Percentiles rank a stretch among this genome's conserved stretches.
Evolutionary conservation across 129 eudicot genomes (phyloP).

Genomic region (Arctium lappa): DNA sequence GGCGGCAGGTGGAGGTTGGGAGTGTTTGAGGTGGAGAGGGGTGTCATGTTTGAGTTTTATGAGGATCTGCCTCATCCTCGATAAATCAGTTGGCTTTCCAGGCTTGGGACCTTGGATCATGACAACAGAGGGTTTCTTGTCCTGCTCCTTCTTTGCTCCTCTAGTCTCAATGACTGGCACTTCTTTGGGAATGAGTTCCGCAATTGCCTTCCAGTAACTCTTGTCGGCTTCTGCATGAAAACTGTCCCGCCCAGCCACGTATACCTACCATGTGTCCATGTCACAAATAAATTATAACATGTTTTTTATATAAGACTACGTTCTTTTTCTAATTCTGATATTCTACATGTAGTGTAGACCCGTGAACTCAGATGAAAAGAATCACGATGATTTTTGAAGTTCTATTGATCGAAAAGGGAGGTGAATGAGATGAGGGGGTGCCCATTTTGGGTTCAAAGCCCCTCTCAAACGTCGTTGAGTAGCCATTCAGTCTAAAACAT

Average conservation of each 20-base stretch:
- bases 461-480: neutral
- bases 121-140: conserved; percentile 46
- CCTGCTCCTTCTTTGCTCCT: conserved; percentile 45
- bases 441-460: neutral
- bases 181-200: conserved; percentile 57
- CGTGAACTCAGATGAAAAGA: neutral
- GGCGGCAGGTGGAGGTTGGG: conserved; percentile 28
- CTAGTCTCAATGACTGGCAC: conserved; percentile 43
- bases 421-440: neutral
- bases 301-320: neutral
- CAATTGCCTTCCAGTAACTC: conserved; percentile 63
- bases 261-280: conserved; percentile 26
- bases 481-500: too few species aligned
- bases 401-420: neutral
- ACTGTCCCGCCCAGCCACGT: conserved; percentile 41
- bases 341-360: neutral
- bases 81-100: conserved; percentile 63
- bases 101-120: conserved; percentile 75
- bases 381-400: neutral
- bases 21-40: conserved; percentile 44
- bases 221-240: conserved; percentile 59
- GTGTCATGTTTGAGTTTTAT: conserved; percentile 54
- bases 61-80: conserved; percentile 61
- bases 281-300: neutral
- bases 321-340: too few species aligned